phyloP scores from a whole-genome alignment of 1,284 basidiomycete species.

The Trametes versicolor region DNA sequence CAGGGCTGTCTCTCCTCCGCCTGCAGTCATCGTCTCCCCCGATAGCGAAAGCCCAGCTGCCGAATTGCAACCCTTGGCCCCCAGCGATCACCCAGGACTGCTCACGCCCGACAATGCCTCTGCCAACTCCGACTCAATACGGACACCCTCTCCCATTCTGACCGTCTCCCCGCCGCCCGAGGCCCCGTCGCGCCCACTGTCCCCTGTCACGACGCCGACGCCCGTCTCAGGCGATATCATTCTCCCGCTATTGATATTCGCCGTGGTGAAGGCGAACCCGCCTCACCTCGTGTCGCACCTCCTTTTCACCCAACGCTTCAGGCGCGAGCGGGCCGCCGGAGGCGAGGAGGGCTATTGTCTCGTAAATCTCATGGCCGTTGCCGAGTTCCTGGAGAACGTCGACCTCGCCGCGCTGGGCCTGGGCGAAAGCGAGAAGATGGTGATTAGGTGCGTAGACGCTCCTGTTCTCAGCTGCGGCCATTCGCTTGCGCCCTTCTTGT shows the following conservation, averaged over 20 bases:
- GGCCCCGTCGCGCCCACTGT: slow-evolving; percentile 23
- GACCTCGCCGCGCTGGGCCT: slow-evolving; percentile 87
- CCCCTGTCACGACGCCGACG: slow-evolving; percentile 44
- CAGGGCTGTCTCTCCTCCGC: slow-evolving; percentile 36
- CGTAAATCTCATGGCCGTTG: slow-evolving; percentile 93
- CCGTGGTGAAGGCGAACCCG: slow-evolving; percentile 92
- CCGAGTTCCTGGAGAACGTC: slow-evolving; percentile 93
- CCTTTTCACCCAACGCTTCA: slow-evolving; percentile 87
- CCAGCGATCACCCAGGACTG: slow-evolving; percentile 23
- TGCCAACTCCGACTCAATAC: slow-evolving; percentile 24
- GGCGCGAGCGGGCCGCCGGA: slow-evolving; percentile 70
- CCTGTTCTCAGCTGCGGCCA: background rate
- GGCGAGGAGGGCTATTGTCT: slow-evolving; percentile 93
- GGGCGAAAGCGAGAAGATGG: slow-evolving; percentile 67
- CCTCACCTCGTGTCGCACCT: slow-evolving; percentile 86
- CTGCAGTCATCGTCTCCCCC: slow-evolving; percentile 43
- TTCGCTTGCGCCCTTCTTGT: slow-evolving; percentile 15
- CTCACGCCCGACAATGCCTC: slow-evolving; percentile 27
- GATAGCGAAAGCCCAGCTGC: slow-evolving; percentile 30
- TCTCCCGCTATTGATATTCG: slow-evolving; percentile 90
- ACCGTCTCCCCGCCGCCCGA: slow-evolving; percentile 44
- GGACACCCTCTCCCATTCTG: slow-evolving; percentile 37
- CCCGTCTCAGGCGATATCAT: slow-evolving; percentile 82
- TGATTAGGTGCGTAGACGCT: slow-evolving; percentile 59
- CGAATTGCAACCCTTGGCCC: slow-evolving; percentile 21